These are phyloP conservation scores for Mycena citricolor DNA, from an alignment of 1,284 basidiomycete genomes.

Conservation along the genomic window DNA sequence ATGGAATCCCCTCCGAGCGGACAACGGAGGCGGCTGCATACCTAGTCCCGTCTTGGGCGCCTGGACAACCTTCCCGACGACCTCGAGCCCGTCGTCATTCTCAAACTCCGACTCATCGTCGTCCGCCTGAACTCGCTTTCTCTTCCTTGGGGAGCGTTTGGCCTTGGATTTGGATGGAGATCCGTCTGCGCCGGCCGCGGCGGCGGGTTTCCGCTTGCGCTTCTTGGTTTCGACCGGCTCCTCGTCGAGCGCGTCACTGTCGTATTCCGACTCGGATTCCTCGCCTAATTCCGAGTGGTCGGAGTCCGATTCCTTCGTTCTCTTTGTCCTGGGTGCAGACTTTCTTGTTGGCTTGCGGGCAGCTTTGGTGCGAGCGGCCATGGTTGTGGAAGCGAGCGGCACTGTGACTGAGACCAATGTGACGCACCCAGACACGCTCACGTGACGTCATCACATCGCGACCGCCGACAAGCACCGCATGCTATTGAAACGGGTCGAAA, in stretches of 20 bases:
- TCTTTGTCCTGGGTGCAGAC: neutral
- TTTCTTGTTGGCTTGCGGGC: too few species aligned
- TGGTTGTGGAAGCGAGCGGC: too few species aligned
- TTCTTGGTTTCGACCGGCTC: slow-evolving; percentile 32
- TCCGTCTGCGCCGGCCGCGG: too few species aligned
- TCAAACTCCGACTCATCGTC: slow-evolving; percentile 44
- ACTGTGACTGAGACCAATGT: too few species aligned
- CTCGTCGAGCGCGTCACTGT: slow-evolving; percentile 53
- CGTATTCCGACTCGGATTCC: slow-evolving; percentile 22
- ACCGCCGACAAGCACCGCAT: too few species aligned
- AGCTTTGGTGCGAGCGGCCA: too few species aligned
- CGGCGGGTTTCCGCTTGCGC: slow-evolving; percentile 38
- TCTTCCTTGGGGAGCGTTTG: slow-evolving; percentile 27
- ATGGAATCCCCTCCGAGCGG: neutral
- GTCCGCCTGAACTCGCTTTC: slow-evolving; percentile 32
- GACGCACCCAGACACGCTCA: too few species aligned
- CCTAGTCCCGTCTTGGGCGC: slow-evolving; percentile 82
- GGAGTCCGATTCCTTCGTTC: too few species aligned
- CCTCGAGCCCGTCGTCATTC: slow-evolving; percentile 64
- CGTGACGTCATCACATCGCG: too few species aligned
- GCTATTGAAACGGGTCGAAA: too few species aligned
- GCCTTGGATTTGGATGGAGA: slow-evolving; percentile 31
- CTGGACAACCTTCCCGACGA: slow-evolving; percentile 67
- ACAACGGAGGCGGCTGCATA: slow-evolving; percentile 33
- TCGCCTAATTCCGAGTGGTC: too few species aligned